Evolutionary conservation across 2,329 filamentous ascomycete species (phyloP), one percentile per base, ranked within the genome.

Genomic region (Neonectria faginata): DNA sequence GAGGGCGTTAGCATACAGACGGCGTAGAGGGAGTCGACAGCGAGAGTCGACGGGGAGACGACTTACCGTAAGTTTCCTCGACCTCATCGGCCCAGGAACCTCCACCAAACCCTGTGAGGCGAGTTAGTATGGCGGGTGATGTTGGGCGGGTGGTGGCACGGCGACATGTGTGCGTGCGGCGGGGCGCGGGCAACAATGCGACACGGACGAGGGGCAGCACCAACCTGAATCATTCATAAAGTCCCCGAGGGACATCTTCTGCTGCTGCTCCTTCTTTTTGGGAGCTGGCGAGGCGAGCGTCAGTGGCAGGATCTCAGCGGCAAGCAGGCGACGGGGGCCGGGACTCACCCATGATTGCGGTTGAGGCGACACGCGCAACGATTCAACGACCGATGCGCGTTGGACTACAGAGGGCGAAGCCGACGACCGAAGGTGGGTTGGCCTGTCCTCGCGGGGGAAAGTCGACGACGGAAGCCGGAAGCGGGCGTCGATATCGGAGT

Each of bases 61-160:
- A 84, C 90, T 85, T 86, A 95, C 92, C 84, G 80, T 89, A 88
- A 71, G 92, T 87, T 77, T 97, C 94, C 82, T 99, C 96, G 84
- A 99, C 97, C 80, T 99, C 96, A 83, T 99, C 97, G 76, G 96
- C 96, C 96, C 96, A 99, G 74, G 96, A 98, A 78, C 95, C 76
- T 75, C 78, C 94, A 73, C 84, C 86, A 70, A 83, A 84, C 70
- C 81, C 83, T 84, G 59, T 50, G 60, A 57, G 36, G 56, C 42
- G 47, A 53, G 73, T 78, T 58, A 78, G 73, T 62, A 74, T 64
- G 48, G 53, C 62, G 59, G 50, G 65, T 62, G 66, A 51, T 62
- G 63, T 65, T 66, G 64, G 65, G 67, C 70, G 65, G 68, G 25
- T 25, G 25, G 62, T 66, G 66, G 63, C 56, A 65, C 54, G 65